These are phyloP conservation scores for Maudiozyma humilis DNA, from an alignment of 1,139 yeast species.

Conservation along the genomic window DNA sequence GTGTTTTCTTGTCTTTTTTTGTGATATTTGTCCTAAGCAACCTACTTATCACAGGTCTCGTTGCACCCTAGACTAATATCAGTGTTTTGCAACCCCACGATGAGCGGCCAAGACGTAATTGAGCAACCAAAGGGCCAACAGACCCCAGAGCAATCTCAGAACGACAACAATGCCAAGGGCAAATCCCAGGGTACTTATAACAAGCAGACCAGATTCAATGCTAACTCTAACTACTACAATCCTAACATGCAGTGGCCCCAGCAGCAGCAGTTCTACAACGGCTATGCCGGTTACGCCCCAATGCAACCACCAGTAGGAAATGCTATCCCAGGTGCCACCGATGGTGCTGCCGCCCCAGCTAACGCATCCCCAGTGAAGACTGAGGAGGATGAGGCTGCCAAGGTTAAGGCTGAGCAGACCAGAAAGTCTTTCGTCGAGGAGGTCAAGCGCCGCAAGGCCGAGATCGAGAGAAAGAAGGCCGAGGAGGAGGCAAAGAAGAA, in stretches of 20 bases:
- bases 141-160: conserved; percentile 2
- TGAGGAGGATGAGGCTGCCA: conserved; percentile 2
- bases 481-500: conserved; percentile 7
- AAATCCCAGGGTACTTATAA: not conserved
- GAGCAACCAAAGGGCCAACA: conserved; percentile 5
- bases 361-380: conserved; percentile 2
- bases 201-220: conserved; percentile 3
- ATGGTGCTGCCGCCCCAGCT: conserved; percentile 3
- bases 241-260: conserved; percentile 6
- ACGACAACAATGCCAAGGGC: not conserved
- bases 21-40: not conserved
- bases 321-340: not conserved
- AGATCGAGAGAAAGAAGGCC: conserved; percentile 19
- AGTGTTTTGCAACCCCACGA: conserved; percentile 1
- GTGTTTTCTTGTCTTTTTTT: not conserved
- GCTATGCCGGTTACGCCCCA: conserved; percentile 3
- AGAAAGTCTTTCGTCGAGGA: conserved; percentile 21
- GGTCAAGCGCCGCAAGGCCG: conserved; percentile 22
- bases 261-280: conserved; percentile 1
- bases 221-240: conserved; percentile 4
- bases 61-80: not conserved
- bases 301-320: conserved; percentile 1
- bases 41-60: not conserved
- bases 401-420: conserved; percentile 13
- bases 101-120: conserved; percentile 4